Evolutionary conservation across 2,329 filamentous ascomycete species (phyloP), one percentile per base, ranked within the genome.

Genomic region (Pestalotiopsis sp.): DNA sequence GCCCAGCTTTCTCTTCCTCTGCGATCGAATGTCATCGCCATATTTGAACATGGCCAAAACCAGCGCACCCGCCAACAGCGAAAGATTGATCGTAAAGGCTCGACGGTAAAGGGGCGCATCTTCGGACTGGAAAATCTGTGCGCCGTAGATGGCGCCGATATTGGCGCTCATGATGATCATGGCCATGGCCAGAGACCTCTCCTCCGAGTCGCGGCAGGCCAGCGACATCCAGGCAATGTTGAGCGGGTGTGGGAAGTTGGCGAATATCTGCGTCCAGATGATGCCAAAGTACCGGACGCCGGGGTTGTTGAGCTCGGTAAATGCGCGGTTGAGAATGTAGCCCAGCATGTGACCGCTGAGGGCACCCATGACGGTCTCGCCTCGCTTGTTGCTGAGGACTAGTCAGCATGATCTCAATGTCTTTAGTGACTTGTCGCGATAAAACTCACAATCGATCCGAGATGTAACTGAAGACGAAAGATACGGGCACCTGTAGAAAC

Each of bases 121-220:
- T 66, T 88, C 85, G 0, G 77, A 71, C 25, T 84, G 84, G 81
- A 90, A 90, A 69, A 90, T 85, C 74, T 90, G 87, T 0, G 86
- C 86, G 3, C 88, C 88, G 67, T 88, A 87, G 65, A 90, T 90
- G 25, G 87, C 87, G 0, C 87, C 87, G 31, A 86, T 86, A 71
- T 90, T 90, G 62, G 87, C 88, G 23, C 85, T 85, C 87, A 90
- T 90, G 69, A 90, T 88, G 65, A 89, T 82, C 78, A 83, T 84
- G 7, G 87, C 87, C 88, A 90, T 90, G 12, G 87, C 86, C 0
- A 90, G 80, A 0, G 87, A 86, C 63, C 87, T 80, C 71, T 89
- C 84, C 70, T 90, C 87, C 0, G 87, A 88, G 65, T 88, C 86
- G 0, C 81, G 80, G 74, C 87, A 88, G 2, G 85, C 82, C 0